A percentile compares a stretch with the other conserved stretches of the same genome.
These are phyloP conservation scores for Hypomontagnella monticulosa DNA, from an alignment of 495 filamentous ascomycete genomes.

Conservation along the genomic window DNA sequence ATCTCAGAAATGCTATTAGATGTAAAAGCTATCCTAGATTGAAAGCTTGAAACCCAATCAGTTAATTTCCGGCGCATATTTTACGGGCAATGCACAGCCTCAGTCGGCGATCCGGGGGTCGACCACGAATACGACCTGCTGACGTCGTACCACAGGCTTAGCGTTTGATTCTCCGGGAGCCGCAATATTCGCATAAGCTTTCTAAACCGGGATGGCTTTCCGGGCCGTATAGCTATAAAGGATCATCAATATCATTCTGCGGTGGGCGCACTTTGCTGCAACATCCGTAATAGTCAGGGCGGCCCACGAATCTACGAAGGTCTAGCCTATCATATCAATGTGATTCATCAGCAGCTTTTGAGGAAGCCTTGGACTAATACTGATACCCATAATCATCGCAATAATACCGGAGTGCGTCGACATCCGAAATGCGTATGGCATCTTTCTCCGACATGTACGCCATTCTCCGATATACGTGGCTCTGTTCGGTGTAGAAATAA, in stretches of 20 bases:
- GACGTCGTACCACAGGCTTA: not conserved
- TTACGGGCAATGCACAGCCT: not conserved
- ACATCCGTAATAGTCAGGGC: not conserved
- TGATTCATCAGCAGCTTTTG: not conserved
- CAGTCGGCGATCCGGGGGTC: not conserved
- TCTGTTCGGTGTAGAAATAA: too few species aligned
- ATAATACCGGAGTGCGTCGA: too few species aligned
- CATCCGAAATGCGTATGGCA: not conserved
- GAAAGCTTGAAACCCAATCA: not conserved
- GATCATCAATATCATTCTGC: not conserved
- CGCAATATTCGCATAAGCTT: not conserved
- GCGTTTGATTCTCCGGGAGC: not conserved
- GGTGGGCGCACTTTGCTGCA: not conserved
- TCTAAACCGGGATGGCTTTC: too few species aligned
- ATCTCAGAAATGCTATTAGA: too few species aligned
- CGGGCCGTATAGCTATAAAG: too few species aligned
- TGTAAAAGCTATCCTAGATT: too few species aligned
- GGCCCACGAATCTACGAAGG: not conserved
- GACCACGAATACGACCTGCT: too few species aligned
- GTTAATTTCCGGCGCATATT: not conserved
- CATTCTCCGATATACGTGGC: not conserved
- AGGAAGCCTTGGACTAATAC: not conserved
- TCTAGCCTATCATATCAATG: not conserved
- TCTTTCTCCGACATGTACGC: not conserved
- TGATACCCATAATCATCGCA: not conserved